phyloP scores from a whole-genome alignment of 2,329 filamentous ascomycete species.

The Rhinocladiella mackenziei region DNA sequence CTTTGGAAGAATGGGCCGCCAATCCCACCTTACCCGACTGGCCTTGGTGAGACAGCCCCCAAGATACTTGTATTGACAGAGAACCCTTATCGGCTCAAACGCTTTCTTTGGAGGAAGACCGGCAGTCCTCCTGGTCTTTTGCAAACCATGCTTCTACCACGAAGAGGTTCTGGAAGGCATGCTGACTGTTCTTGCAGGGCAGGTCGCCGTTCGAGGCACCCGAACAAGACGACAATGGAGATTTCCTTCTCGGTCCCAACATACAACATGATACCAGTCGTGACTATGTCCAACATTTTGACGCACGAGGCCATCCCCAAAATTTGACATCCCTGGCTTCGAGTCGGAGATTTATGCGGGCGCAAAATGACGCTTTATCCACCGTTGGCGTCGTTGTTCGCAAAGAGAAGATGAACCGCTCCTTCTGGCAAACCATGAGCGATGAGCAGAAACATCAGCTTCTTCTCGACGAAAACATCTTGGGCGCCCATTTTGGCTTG shows the following conservation, averaged over 20 bases:
- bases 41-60: conserved; percentile 41
- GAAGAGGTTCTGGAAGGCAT: neutral
- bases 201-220: conserved; percentile 27
- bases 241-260: conserved; percentile 26
- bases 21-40: conserved; percentile 43
- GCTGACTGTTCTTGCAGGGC: conserved; percentile 13
- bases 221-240: conserved; percentile 26
- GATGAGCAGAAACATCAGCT: conserved; percentile 39
- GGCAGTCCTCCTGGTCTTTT: no score
- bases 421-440: conserved; percentile 24
- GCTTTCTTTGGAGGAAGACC: no score
- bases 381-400: conserved; percentile 48
- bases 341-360: conserved; percentile 41
- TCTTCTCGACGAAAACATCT: conserved; percentile 28
- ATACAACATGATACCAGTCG: conserved; percentile 35
- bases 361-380: conserved; percentile 49
- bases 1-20: conserved; percentile 49
- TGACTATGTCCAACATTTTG: conserved; percentile 47
- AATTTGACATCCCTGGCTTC: conserved; percentile 42
- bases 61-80: conserved; percentile 2
- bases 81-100: no score
- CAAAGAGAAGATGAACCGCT: conserved; percentile 36
- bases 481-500: conserved; percentile 11
- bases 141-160: neutral
- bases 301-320: conserved; percentile 45